A percentile compares a stretch with the other conserved stretches of the same genome.
Evolutionary conservation across 768 basidiomycete species (phyloP).

Genomic region (Amanita pallidorosea): DNA sequence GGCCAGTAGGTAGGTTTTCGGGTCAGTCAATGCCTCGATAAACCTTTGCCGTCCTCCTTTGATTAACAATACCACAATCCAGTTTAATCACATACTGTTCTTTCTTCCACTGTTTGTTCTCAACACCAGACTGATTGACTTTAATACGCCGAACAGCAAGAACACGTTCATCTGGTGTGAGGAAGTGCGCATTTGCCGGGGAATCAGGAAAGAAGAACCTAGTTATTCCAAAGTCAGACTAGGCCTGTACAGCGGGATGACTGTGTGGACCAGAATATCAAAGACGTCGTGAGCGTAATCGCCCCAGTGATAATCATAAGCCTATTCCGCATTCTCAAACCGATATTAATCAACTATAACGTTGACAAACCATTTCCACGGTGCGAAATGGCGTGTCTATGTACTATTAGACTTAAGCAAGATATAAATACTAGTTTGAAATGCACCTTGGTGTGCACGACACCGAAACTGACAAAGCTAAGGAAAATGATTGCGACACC

Average conservation of each 20-base stretch:
- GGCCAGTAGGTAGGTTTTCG: conserved; percentile 67
- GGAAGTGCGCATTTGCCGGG: conserved; percentile 61
- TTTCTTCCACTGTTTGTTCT: conserved; percentile 72
- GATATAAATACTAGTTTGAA: conserved; percentile 1
- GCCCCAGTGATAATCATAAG: conserved; percentile 66
- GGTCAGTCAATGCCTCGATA: conserved; percentile 57
- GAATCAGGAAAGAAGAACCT: conserved; percentile 81
- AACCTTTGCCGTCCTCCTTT: conserved; percentile 29
- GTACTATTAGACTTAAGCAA: conserved; percentile 4
- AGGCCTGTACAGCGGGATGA: conserved; percentile 4
- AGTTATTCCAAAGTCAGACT: conserved; percentile 3
- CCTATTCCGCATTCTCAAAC: conserved; percentile 25
- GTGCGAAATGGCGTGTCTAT: conserved; percentile 40
- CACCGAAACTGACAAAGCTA: conserved; percentile 60
- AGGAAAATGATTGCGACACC: conserved; percentile 63
- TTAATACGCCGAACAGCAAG: conserved; percentile 62
- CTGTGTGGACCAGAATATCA: conserved; percentile 47
- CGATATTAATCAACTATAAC: not conserved
- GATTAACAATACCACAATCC: not conserved
- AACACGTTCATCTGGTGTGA: conserved; percentile 57
- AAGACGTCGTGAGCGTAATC: conserved; percentile 48
- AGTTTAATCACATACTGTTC: conserved; percentile 44
- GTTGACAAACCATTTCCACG: conserved; percentile 63
- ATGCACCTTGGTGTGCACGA: conserved; percentile 44
- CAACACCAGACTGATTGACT: conserved; percentile 68